Evolutionary conservation across 306 rosid genomes (phyloP).

Genomic region (Cicer arietinum): DNA sequence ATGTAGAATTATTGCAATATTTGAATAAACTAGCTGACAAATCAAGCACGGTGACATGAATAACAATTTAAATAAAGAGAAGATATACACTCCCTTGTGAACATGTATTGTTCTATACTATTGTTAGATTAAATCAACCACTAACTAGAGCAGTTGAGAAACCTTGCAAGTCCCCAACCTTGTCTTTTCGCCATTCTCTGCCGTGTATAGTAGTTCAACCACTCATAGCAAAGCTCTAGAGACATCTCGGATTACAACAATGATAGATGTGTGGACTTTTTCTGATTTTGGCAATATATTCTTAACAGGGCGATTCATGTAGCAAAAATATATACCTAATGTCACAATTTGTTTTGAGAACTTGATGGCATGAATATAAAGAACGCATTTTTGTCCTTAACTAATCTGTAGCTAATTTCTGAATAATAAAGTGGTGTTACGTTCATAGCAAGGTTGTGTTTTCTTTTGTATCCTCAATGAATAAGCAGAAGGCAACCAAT

Average conservation of each 20-base stretch:
- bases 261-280: not conserved
- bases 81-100: not conserved
- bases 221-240: not conserved
- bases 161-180: not conserved
- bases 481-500: slow-evolving; percentile 27
- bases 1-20: slow-evolving; percentile 16
- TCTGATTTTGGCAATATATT: not conserved
- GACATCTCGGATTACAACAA: slow-evolving; percentile 1
- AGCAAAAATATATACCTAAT: not conserved
- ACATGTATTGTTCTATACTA: not conserved
- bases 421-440: slow-evolving; percentile 5
- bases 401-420: slow-evolving; percentile 18
- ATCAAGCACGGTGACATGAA: slow-evolving; percentile 15
- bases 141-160: not conserved
- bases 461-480: slow-evolving; percentile 39
- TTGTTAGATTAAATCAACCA: slow-evolving; percentile 7
- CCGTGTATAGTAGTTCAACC: slow-evolving; percentile 5
- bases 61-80: slow-evolving; percentile 20
- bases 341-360: slow-evolving; percentile 12
- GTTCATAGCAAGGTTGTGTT: slow-evolving; percentile 30
- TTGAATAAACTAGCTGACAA: not conserved
- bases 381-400: slow-evolving; percentile 3
- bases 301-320: not conserved
- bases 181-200: not conserved
- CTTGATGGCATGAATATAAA: slow-evolving; percentile 20